A percentile compares a stretch with the other conserved stretches of the same genome.
phyloP scores from a whole-genome alignment of 768 basidiomycete species.

The Udeniomyces megalosporus region DNA sequence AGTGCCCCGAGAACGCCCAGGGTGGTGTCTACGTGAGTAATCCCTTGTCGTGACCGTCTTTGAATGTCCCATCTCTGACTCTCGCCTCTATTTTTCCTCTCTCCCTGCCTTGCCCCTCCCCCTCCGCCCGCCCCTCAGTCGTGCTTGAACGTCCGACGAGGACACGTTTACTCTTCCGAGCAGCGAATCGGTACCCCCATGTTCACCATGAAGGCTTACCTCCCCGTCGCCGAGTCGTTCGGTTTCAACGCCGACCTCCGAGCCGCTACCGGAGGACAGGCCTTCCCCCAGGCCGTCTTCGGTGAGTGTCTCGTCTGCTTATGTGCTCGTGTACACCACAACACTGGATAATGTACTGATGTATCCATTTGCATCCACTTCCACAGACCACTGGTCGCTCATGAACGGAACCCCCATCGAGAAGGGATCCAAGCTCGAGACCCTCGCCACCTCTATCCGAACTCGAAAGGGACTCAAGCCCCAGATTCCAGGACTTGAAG shows the following conservation, averaged over 20 bases:
- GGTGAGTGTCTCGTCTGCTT: constrained; percentile 32
- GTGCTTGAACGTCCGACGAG: constrained; percentile 74
- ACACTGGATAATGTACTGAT: not conserved
- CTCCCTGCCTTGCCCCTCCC: constrained; percentile 37
- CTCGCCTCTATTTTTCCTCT: not conserved
- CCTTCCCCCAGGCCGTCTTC: constrained; percentile 91
- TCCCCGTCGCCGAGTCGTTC: constrained; percentile 39
- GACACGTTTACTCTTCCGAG: constrained; percentile 95
- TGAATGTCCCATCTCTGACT: not conserved
- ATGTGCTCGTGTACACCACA: constrained; percentile 10
- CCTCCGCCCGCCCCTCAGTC: constrained; percentile 19
- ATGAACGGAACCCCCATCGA: constrained; percentile 48
- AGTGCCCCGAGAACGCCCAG: constrained; percentile 91
- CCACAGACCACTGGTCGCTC: constrained; percentile 23
- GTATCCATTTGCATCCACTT: constrained; percentile 2
- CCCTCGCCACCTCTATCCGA: constrained; percentile 65
- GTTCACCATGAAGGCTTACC: constrained; percentile 88
- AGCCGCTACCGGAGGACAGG: constrained; percentile 82
- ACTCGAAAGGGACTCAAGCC: constrained; percentile 93
- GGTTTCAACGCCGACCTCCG: constrained; percentile 96
- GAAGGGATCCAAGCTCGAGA: constrained; percentile 55
- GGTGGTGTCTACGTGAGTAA: constrained; percentile 69
- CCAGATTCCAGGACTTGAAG: constrained; percentile 47
- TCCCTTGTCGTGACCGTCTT: constrained; percentile 13
- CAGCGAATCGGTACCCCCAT: constrained; percentile 94